These are phyloP conservation scores for Begonia fuchsioides DNA, from an alignment of 306 rosid genomes.

Conservation along the genomic window DNA sequence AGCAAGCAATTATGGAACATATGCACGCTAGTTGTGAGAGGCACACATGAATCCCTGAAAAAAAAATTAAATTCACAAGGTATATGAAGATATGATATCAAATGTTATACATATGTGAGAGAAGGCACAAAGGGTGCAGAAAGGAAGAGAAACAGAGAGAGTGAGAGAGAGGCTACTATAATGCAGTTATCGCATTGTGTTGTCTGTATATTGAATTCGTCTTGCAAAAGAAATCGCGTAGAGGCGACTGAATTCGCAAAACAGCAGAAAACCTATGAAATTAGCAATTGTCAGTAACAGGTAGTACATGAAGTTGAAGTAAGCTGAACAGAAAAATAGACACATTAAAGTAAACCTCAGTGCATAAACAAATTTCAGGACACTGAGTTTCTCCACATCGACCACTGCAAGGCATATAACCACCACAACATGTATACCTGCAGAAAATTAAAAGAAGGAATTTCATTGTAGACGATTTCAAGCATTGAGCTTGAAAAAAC, in stretches of 20 bases:
- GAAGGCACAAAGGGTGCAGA: constrained; percentile 10
- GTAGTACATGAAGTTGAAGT: not conserved
- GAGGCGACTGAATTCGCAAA: constrained; percentile 61
- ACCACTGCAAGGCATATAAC: constrained; percentile 74
- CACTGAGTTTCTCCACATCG: constrained; percentile 42
- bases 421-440: constrained; percentile 68
- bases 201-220: constrained; percentile 67
- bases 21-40: constrained; percentile 42
- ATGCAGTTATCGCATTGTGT: constrained; percentile 81
- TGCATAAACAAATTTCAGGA: constrained; percentile 39
- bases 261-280: constrained; percentile 45
- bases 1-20: constrained; percentile 42
- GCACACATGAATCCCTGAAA: constrained; percentile 61
- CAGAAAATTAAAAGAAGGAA: constrained; percentile 3
- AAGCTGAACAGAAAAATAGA: not conserved
- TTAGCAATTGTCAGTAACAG: not conserved
- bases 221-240: constrained; percentile 73
- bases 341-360: constrained; percentile 32
- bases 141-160: not conserved
- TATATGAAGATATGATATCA: too few relatives aligned
- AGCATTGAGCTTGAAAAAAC: not conserved
- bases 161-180: constrained; percentile 33
- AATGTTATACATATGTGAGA: not conserved
- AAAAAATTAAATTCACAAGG: too few relatives aligned
- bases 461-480: too few relatives aligned